Conservation (phyloP, 106 monocot genomes). For the Platanthera zijinensis region DNA sequence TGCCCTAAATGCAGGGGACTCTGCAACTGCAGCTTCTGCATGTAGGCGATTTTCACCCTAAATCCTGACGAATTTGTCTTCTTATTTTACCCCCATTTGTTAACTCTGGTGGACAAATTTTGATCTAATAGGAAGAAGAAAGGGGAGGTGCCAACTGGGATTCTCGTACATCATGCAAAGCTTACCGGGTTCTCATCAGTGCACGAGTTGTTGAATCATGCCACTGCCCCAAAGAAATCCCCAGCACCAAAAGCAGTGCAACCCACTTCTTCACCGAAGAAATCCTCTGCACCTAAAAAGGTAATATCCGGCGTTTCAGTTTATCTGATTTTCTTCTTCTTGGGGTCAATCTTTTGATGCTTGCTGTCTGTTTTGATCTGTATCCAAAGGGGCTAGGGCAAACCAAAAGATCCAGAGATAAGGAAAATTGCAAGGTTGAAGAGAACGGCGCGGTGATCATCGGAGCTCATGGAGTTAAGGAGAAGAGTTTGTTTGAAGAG, state of each 20-base stretch:
- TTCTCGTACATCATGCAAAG: conserved; percentile 52
- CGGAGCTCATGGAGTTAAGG: neutral
- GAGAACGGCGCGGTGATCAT: conserved; percentile 1
- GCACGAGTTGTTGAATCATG: conserved; percentile 34
- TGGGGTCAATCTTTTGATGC: neutral
- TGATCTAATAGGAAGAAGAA: conserved; percentile 48
- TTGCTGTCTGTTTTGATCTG: neutral
- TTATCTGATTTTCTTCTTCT: neutral
- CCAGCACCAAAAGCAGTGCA: too few relatives aligned
- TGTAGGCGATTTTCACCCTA: neutral
- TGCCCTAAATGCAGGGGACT: conserved; percentile 20
- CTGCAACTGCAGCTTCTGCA: conserved; percentile 30
- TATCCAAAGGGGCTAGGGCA: neutral
- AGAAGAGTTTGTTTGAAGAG: neutral
- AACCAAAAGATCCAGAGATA: conserved; percentile 13
- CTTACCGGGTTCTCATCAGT: conserved; percentile 61
- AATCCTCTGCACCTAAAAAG: neutral
- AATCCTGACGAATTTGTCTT: neutral
- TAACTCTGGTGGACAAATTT: neutral
- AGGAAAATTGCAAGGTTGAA: conserved; percentile 11
- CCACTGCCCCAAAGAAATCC: too few relatives aligned
- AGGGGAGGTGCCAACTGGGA: conserved; percentile 71
- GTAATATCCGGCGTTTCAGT: neutral
- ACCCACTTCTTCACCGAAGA: neutral
- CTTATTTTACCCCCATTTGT: neutral